Base-by-base conservation (phyloP, 371 early-diverging fungal species). In the Choanephora cucurbitarum region DNA sequence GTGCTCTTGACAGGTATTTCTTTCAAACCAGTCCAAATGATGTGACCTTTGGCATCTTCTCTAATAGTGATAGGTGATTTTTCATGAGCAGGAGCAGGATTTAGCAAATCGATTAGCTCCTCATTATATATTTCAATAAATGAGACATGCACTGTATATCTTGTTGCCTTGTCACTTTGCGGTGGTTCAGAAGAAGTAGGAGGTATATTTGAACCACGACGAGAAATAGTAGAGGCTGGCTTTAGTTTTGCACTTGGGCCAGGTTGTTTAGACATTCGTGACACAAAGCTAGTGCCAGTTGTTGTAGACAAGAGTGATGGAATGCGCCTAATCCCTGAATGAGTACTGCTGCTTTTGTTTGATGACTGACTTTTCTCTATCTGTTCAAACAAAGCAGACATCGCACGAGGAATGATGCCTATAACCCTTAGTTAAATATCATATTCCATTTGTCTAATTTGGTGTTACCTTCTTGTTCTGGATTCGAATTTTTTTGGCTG, bases 51-150 rank as follows among this genome's bases (percentile, higher is more conserved):
- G 4, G 87, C 67, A 74, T 99, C 98, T 73, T 99, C 94, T 42
- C 99, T 75, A 45, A 96, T 92, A 2, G 89, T 85, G 9, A 94
- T 80, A 15, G 88, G 84, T 15, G 86, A 80, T 19, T 88, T 69
- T 40, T 77, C 77, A 18, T 52, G 22, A 24, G 77, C 68, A 21
- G 83, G 85, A 40, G 79, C 81, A 34, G 74, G 75, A 44, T 79
- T 76, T 31, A 95, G 71, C 41, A 97, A 79, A 76, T 96, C 95
- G n/a, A 89, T 86, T 15, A 97, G 73, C 44, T 94, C 94, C 71
- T 99, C 99, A 68, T 99, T 99, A 78, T 99, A 99, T 22, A 99
- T 84, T 68, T 99, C 99, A 7, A 97, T 71, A 73, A 91, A 96
- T 34, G 88, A 82, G 5, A 83, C 79, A 44, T 67, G 73, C 13